Conservation (phyloP, 805 yeast species). For the Pichia membranifaciens region DNA sequence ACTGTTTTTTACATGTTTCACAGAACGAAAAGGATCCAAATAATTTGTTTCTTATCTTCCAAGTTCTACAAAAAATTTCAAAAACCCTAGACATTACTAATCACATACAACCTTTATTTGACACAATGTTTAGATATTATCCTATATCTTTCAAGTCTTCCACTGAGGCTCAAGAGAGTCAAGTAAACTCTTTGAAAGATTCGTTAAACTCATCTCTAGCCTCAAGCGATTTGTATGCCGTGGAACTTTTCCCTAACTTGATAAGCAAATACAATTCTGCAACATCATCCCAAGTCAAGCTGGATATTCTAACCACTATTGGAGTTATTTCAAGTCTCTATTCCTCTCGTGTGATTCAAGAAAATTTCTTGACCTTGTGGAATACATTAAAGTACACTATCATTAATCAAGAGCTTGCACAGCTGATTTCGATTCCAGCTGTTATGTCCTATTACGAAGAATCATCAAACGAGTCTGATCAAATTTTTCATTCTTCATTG, state of each 20-base stretch:
- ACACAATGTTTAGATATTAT: slow-evolving; percentile 87
- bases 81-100: slow-evolving; percentile 34
- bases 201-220: slow-evolving; percentile 59
- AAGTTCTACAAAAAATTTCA: slow-evolving; percentile 45
- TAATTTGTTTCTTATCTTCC: slow-evolving; percentile 68
- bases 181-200: slow-evolving; percentile 63
- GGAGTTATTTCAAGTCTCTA: slow-evolving; percentile 50
- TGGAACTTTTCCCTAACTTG: slow-evolving; percentile 69
- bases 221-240: slow-evolving; percentile 55
- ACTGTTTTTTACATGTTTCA: slow-evolving; percentile 61
- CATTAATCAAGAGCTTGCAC: slow-evolving; percentile 60
- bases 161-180: slow-evolving; percentile 79
- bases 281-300: slow-evolving; percentile 64
- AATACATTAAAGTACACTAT: slow-evolving; percentile 83
- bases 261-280: slow-evolving; percentile 69
- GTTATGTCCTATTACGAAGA: slow-evolving; percentile 27
- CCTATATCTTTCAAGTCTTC: slow-evolving; percentile 96
- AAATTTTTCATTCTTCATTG: slow-evolving; percentile 37
- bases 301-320: slow-evolving; percentile 67
- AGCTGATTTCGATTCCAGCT: slow-evolving; percentile 24
- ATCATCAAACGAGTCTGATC: slow-evolving; percentile 30
- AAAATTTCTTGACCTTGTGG: slow-evolving; percentile 75
- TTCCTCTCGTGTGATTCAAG: slow-evolving; percentile 41
- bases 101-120: slow-evolving; percentile 69
- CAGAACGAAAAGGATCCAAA: slow-evolving; percentile 93